Evolutionary conservation across 768 basidiomycete species (phyloP).

Genomic region (Boletus pseudo-olivaceus): DNA sequence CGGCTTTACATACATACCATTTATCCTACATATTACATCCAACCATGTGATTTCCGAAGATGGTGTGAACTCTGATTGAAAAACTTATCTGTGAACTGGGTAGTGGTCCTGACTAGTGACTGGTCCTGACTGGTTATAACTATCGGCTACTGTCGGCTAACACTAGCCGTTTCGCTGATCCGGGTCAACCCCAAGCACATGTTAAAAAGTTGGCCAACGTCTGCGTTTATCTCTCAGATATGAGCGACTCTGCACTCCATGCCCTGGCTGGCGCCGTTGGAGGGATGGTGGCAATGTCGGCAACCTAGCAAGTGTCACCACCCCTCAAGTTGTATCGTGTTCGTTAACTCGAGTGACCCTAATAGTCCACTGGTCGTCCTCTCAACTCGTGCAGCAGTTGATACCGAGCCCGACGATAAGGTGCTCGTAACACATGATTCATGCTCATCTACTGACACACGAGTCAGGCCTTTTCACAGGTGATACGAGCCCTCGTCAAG

Average conservation of each 20-base stretch:
- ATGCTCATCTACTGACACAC: background rate
- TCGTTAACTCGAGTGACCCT: conserved; percentile 7
- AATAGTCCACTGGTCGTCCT: conserved; percentile 85
- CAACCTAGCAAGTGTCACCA: conserved; percentile 62
- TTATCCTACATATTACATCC: background rate
- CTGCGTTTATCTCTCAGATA: conserved; percentile 18
- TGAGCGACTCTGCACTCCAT: conserved; percentile 83
- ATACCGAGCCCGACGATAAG: conserved; percentile 75
- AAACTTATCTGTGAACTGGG: no score
- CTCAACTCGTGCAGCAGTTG: conserved; percentile 90
- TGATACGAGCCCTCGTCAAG: conserved; percentile 70
- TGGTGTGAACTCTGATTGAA: background rate
- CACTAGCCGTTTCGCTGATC: no score
- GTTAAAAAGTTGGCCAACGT: background rate
- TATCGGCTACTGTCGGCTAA: no score
- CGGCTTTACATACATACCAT: background rate
- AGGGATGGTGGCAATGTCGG: conserved; percentile 89
- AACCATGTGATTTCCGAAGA: conserved; percentile 16
- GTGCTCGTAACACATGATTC: conserved; percentile 34
- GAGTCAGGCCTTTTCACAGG: conserved; percentile 60
- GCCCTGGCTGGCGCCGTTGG: conserved; percentile 86
- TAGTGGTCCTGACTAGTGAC: no score
- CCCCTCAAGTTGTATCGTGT: background rate
- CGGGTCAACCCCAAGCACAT: no score
- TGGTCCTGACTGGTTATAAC: no score